Evolutionary conservation across 1,284 basidiomycete species (phyloP).

Genomic region (Tilletia indica): DNA sequence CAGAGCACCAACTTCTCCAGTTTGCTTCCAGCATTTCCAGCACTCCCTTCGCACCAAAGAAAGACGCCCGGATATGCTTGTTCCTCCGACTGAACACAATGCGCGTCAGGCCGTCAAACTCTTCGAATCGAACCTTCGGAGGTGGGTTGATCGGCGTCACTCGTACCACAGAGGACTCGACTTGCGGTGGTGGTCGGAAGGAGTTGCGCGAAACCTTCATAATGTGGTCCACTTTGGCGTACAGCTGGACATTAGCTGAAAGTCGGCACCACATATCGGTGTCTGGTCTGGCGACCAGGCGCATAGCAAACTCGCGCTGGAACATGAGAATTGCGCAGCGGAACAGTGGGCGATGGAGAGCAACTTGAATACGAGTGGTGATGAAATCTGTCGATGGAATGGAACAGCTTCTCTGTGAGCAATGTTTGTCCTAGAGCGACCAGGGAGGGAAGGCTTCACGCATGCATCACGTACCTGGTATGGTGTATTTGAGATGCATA

Average conservation of each 20-base stretch:
- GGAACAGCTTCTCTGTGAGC: not conserved
- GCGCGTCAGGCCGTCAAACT: constrained; percentile 90
- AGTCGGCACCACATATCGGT: constrained; percentile 87
- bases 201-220: constrained; percentile 96
- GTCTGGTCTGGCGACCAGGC: constrained; percentile 82
- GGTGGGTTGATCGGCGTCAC: constrained; percentile 91
- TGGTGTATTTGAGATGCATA: constrained; percentile 97
- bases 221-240: constrained; percentile 89
- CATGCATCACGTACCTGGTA: constrained; percentile 68
- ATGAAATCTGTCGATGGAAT: constrained; percentile 70
- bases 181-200: constrained; percentile 92
- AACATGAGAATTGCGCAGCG: constrained; percentile 98
- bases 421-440: not conserved
- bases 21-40: constrained; percentile 91
- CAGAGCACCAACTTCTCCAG: constrained; percentile 87
- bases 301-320: constrained; percentile 93
- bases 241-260: constrained; percentile 94
- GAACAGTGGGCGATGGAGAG: constrained; percentile 93
- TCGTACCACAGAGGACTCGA: constrained; percentile 88
- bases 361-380: constrained; percentile 92
- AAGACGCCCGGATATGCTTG: constrained; percentile 84
- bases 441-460: not conserved
- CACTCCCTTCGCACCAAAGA: constrained; percentile 80
- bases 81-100: constrained; percentile 88
- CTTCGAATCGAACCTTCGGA: constrained; percentile 90